These are phyloP conservation scores for Triangularia verruculosa DNA, from an alignment of 2,329 filamentous ascomycete genomes.

Conservation along the genomic window DNA sequence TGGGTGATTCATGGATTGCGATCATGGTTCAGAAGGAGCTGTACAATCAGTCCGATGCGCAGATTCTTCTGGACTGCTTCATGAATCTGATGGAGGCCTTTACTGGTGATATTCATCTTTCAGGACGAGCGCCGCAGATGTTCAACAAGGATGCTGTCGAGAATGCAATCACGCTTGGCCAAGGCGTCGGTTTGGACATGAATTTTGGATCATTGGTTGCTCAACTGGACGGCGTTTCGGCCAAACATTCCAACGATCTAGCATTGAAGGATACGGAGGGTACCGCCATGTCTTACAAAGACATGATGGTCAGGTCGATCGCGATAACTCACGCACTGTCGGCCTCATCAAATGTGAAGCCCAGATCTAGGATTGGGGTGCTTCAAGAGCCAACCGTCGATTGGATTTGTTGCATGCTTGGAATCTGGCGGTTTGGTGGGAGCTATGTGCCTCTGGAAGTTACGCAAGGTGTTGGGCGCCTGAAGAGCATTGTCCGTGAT, in stretches of 20 bases:
- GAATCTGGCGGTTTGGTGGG: slow-evolving; percentile 4
- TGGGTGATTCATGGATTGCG: slow-evolving; percentile 22
- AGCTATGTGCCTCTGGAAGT: slow-evolving; percentile 8
- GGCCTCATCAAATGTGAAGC: background rate
- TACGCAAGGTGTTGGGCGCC: slow-evolving; percentile 1
- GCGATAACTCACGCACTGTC: background rate
- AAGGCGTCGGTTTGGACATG: background rate
- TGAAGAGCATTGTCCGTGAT: background rate
- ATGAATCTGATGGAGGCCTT: slow-evolving; percentile 1
- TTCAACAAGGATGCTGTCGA: background rate
- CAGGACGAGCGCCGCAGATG: slow-evolving; percentile 2
- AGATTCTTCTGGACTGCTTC: slow-evolving; percentile 6
- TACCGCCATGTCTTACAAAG: background rate
- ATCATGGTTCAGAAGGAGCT: slow-evolving; percentile 33
- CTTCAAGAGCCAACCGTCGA: slow-evolving; percentile 4
- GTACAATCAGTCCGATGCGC: slow-evolving; percentile 27
- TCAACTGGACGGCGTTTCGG: slow-evolving; percentile 4
- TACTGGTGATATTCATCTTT: slow-evolving; percentile 1
- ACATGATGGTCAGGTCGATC: slow-evolving; percentile 2
- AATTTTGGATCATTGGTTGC: background rate
- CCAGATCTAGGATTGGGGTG: background rate
- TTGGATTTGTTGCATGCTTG: slow-evolving; percentile 6
- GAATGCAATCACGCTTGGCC: background rate
- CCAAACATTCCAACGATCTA: background rate
- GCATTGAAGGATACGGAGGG: slow-evolving; percentile 12